A percentile compares a stretch with the other conserved stretches of the same genome.
These are phyloP conservation scores for Ophiosphaerella herpotricha DNA, from an alignment of 2,329 filamentous ascomycete genomes.

Conservation along the genomic window DNA sequence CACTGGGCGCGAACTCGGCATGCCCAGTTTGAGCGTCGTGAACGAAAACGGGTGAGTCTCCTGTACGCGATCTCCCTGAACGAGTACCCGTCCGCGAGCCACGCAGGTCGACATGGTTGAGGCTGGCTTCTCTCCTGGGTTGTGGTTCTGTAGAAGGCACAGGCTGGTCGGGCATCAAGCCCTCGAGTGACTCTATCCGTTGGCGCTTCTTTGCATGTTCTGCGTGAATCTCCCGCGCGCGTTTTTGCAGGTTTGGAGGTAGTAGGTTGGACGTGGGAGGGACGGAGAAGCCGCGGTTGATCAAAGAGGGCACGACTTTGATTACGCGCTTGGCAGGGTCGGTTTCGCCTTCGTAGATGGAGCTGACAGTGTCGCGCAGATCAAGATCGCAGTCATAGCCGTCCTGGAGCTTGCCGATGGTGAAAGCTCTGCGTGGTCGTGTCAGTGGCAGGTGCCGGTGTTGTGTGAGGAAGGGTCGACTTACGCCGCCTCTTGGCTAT, in stretches of 20 bases:
- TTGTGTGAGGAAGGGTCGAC: constrained; percentile 3
- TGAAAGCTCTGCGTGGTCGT: constrained; percentile 25
- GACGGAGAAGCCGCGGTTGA: constrained; percentile 39
- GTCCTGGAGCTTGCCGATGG: constrained; percentile 45
- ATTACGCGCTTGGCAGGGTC: constrained; percentile 33
- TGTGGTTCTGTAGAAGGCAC: constrained; percentile 33
- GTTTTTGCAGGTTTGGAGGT: constrained; percentile 29
- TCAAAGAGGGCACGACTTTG: constrained; percentile 35
- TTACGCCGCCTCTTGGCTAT: constrained; percentile 22
- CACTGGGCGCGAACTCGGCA: constrained; percentile 15
- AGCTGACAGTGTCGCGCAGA: constrained; percentile 40
- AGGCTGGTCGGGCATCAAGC: constrained; percentile 29
- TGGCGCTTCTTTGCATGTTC: constrained; percentile 27
- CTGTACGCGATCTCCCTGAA: constrained; percentile 19
- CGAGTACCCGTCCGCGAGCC: not conserved
- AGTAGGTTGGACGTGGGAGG: constrained; percentile 37
- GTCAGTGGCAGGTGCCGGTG: not conserved
- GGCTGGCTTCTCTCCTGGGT: constrained; percentile 15
- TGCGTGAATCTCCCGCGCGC: constrained; percentile 14
- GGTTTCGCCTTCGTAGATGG: constrained; percentile 38
- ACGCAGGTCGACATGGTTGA: not conserved
- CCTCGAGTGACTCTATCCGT: constrained; percentile 24
- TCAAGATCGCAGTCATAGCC: constrained; percentile 44
- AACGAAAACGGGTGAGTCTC: constrained; percentile 23
- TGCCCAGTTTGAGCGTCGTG: constrained; percentile 22